Conservation (phyloP, 2,329 filamentous ascomycete genomes). For the Ascocoryne sarcoides region DNA sequence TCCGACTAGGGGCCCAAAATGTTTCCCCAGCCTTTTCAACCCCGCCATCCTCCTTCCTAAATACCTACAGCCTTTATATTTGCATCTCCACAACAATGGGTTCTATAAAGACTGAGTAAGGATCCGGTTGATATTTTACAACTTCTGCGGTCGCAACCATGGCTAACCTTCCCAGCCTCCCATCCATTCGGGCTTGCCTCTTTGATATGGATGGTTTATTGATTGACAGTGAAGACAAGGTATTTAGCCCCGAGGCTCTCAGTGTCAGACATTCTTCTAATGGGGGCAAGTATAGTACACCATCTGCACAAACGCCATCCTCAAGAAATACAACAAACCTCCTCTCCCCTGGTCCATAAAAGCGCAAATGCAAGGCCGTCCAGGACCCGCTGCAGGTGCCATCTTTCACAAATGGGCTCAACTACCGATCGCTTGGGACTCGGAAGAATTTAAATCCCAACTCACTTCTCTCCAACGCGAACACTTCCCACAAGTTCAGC, state of each 20-base stretch:
- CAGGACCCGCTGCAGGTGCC: slow-evolving; percentile 34
- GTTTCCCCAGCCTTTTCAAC: slow-evolving; percentile 2
- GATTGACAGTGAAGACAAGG: slow-evolving; percentile 76
- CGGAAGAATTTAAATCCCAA: slow-evolving; percentile 55
- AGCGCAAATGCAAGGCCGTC: slow-evolving; percentile 54
- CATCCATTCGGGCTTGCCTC: slow-evolving; percentile 78
- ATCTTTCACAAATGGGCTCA: slow-evolving; percentile 77
- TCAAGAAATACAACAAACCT: slow-evolving; percentile 65
- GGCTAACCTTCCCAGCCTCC: slow-evolving; percentile 47
- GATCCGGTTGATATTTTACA: not conserved
- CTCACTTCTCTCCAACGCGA: slow-evolving; percentile 56
- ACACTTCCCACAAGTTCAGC: slow-evolving; percentile 65
- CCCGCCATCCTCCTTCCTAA: not conserved
- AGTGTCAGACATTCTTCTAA: too few relatives aligned
- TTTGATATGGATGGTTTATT: slow-evolving; percentile 99
- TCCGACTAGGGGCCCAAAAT: not conserved
- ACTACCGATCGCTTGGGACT: slow-evolving; percentile 60
- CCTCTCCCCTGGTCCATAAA: slow-evolving; percentile 88
- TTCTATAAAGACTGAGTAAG: slow-evolving; percentile 15
- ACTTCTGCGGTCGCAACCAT: too few relatives aligned
- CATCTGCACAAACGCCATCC: slow-evolving; percentile 69
- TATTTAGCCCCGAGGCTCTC: too few relatives aligned
- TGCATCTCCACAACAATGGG: not conserved
- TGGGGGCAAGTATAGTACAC: too few relatives aligned
- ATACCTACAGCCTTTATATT: slow-evolving; percentile 2